A percentile compares a stretch with the other conserved stretches of the same genome.
Evolutionary conservation across 768 basidiomycete species (phyloP).

Genomic region (Calocera cornea): DNA sequence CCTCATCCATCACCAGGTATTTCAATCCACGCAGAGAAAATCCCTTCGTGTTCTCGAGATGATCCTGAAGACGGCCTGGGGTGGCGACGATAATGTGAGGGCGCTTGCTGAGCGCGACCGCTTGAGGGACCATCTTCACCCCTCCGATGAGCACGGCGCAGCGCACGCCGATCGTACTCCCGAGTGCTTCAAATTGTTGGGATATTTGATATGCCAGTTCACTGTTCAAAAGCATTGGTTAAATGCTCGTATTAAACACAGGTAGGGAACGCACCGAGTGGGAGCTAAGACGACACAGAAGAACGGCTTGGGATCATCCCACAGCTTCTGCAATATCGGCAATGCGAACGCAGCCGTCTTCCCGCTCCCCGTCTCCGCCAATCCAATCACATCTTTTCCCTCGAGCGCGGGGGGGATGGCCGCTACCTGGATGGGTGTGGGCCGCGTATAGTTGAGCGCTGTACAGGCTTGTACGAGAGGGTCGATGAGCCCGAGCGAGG

Average conservation of each 20-base stretch:
- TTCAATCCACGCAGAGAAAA: constrained; percentile 76
- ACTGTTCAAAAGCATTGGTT: constrained; percentile 32
- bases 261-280: constrained; percentile 56
- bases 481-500: constrained; percentile 73
- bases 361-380: constrained; percentile 95
- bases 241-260: no score
- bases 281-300: constrained; percentile 92
- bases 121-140: constrained; percentile 79
- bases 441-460: constrained; percentile 65
- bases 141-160: constrained; percentile 91
- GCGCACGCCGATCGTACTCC: constrained; percentile 83
- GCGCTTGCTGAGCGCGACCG: constrained; percentile 80
- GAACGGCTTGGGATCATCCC: constrained; percentile 87
- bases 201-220: constrained; percentile 97
- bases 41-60: constrained; percentile 94
- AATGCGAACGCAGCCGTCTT: constrained; percentile 97
- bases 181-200: constrained; percentile 88
- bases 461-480: constrained; percentile 77
- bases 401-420: constrained; percentile 75
- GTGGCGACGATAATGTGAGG: constrained; percentile 95
- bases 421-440: constrained; percentile 82
- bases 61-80: constrained; percentile 83
- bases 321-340: constrained; percentile 89
- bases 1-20: constrained; percentile 90
- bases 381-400: constrained; percentile 92